Evolutionary conservation across 106 monocot genomes (phyloP), one percentile per base, ranked within the genome.

Genomic region (Xerophyta viscosa): DNA sequence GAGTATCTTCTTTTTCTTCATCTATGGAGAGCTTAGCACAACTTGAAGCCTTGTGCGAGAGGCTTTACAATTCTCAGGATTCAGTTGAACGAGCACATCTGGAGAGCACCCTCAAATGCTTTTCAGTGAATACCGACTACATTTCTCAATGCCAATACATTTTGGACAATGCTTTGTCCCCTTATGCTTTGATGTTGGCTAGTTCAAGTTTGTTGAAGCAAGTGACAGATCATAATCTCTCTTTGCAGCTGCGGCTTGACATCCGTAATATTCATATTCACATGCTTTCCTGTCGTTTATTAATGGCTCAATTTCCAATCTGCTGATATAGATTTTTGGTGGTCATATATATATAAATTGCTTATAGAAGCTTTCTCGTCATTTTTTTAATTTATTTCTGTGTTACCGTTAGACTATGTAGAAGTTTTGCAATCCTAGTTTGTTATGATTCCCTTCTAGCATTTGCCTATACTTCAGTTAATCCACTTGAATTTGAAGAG

Each of bases 141-240:
- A 96, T 96, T 72, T 68, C 85, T 30, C 89, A 96, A 52, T 96
- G 96, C 57, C 89, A 86, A 71, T 96, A 86, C 66, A 86, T 96
- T 71, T 74, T 96, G 76, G 89, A 96, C 71, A 96, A 96, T 79
- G 89, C 96, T 53, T 74, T 78, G 65, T 89, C 85, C 46, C 89
- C 96, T 61, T 96, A 98, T 79, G 96, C 96, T 60, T 72, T 98
- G 71, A 98, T 98, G 96, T 66, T 89, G 73, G 96, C 96, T 48
- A 98, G 85, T 74, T 89, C 85, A 77, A 89, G 89, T 54, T 69
- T 89, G 65, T 71, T 98, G 82, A 98, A 98, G 71, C 96, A 98
- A 98, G 89, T 98, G 26, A 82, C 85, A 29, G 89, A 86, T 27
- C 85, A 86, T 60, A 82, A 79, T 74, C 96, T 98, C 49, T 78